A percentile compares a stretch with the other conserved stretches of the same genome.
Evolutionary conservation across 805 yeast genomes (phyloP).

Genomic region (Soucietia sequanensis): DNA sequence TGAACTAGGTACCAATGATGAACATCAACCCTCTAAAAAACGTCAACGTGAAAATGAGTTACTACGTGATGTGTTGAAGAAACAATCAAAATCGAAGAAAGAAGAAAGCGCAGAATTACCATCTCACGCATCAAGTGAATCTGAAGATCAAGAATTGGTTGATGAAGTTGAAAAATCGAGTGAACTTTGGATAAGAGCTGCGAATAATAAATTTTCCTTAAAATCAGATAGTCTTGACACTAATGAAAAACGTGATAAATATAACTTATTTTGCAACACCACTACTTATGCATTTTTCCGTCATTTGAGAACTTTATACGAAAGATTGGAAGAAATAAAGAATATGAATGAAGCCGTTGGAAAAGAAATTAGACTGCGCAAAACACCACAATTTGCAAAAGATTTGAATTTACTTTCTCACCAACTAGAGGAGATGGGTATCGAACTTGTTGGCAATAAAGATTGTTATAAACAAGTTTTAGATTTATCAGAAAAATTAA

Average conservation of each 20-base stretch:
- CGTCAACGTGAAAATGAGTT: constrained; percentile 55
- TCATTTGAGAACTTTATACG: constrained; percentile 75
- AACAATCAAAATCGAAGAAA: constrained; percentile 41
- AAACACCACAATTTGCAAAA: constrained; percentile 73
- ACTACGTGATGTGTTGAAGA: constrained; percentile 59
- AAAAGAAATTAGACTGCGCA: constrained; percentile 65
- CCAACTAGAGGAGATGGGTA: constrained; percentile 78
- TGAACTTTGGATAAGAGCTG: constrained; percentile 44
- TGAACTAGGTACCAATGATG: constrained; percentile 5
- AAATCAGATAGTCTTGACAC: constrained; percentile 18
- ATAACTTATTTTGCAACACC: constrained; percentile 83
- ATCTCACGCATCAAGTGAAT: constrained; percentile 21
- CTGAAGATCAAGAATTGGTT: constrained; percentile 29
- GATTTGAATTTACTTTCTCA: constrained; percentile 80
- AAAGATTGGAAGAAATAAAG: constrained; percentile 77
- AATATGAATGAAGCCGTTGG: constrained; percentile 65
- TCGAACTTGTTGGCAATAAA: constrained; percentile 59
- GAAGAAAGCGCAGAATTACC: constrained; percentile 35
- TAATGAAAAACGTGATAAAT: constrained; percentile 48
- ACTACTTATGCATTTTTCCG: constrained; percentile 89
- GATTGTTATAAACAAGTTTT: constrained; percentile 80
- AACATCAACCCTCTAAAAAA: constrained; percentile 38
- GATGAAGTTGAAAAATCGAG: constrained; percentile 36
- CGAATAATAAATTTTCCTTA: constrained; percentile 29
- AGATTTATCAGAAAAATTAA: constrained; percentile 66